Conservation (phyloP, 2,329 filamentous ascomycete genomes). For the Diatrype stigma region DNA sequence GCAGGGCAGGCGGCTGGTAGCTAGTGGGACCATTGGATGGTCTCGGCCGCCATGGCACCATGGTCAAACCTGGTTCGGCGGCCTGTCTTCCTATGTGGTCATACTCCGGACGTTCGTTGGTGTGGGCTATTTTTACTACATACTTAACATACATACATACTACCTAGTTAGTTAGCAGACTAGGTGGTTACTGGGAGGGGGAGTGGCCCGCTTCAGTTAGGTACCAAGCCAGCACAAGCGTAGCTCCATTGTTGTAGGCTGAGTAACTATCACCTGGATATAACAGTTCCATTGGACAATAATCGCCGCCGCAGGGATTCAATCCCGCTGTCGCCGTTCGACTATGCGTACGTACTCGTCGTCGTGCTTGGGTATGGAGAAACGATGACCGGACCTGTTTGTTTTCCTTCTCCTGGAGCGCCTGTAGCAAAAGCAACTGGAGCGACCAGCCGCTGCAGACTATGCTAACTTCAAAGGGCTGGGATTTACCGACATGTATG, state of each 20-base stretch:
- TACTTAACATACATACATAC: too few species aligned
- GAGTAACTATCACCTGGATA: not conserved
- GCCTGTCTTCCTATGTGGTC: not conserved
- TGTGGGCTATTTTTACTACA: not conserved
- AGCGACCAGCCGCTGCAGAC: not conserved
- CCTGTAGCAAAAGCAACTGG: not conserved
- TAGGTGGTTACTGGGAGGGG: not conserved
- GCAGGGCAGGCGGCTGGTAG: not conserved
- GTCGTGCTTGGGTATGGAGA: too few species aligned
- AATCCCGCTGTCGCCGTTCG: not conserved
- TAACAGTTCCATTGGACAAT: not conserved
- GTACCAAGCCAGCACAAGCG: not conserved
- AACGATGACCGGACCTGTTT: too few species aligned
- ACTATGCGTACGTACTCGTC: not conserved
- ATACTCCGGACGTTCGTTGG: not conserved
- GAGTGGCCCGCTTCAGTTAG: not conserved
- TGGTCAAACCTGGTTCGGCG: not conserved
- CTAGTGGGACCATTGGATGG: not conserved
- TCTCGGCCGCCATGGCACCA: too few species aligned
- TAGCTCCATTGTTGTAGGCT: not conserved
- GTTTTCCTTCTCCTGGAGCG: too few species aligned
- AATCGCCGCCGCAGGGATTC: not conserved
- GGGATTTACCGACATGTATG: not conserved
- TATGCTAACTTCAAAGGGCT: not conserved
- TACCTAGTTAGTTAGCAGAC: too few species aligned